Conservation (phyloP, 345 rosid species). For the Bruguiera sexangula region DNA sequence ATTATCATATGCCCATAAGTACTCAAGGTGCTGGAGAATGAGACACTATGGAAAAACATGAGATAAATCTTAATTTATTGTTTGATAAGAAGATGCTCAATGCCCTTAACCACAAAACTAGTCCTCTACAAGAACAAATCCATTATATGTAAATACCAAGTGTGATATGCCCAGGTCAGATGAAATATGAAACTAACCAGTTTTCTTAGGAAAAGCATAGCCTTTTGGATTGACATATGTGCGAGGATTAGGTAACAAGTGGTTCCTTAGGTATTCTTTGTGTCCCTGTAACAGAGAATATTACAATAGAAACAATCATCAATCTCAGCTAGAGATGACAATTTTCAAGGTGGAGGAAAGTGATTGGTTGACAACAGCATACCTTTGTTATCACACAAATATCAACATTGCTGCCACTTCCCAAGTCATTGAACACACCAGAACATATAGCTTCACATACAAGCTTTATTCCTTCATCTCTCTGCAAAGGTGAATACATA, state of each 20-base stretch:
- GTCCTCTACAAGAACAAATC: background rate
- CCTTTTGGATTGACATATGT: constrained; percentile 54
- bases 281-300: constrained; percentile 45
- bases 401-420: constrained; percentile 92
- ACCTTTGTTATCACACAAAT: constrained; percentile 87
- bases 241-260: constrained; percentile 74
- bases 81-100: background rate
- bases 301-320: constrained; percentile 12
- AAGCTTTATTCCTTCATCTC: constrained; percentile 67
- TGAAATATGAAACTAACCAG: constrained; percentile 35
- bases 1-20: background rate
- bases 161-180: background rate
- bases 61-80: background rate
- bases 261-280: constrained; percentile 73
- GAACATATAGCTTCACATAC: constrained; percentile 75
- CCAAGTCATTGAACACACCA: constrained; percentile 45
- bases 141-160: background rate
- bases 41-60: background rate
- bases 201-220: constrained; percentile 68
- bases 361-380: constrained; percentile 13
- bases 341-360: constrained; percentile 3
- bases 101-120: background rate
- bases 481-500: constrained; percentile 35
- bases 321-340: constrained; percentile 1
- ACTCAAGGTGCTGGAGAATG: background rate